These are phyloP conservation scores for Rugonectria rugulosa DNA, from an alignment of 2,329 filamentous ascomycete genomes.

Conservation along the genomic window DNA sequence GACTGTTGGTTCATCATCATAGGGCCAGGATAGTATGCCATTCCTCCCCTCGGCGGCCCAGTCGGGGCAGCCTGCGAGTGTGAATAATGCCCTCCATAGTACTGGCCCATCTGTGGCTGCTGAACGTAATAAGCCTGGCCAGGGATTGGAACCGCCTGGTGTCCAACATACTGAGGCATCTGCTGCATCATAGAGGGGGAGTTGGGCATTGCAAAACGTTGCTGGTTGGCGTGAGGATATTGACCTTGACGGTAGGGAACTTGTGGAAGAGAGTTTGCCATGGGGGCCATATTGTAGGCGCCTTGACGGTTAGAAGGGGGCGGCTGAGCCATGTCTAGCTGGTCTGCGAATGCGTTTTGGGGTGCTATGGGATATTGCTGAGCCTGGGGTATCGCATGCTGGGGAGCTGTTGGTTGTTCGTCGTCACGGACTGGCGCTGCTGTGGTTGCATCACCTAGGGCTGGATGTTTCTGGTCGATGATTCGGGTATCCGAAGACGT, in stretches of 20 bases:
- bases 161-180: conserved; percentile 51
- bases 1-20: conserved; percentile 53
- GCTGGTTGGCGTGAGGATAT: conserved; percentile 46
- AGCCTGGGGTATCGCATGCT: conserved; percentile 26
- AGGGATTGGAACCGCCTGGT: conserved; percentile 47
- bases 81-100: conserved; percentile 52
- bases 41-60: conserved; percentile 47
- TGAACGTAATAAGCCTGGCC: conserved; percentile 57
- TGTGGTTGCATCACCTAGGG: conserved; percentile 13
- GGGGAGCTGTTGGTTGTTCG: conserved; percentile 27
- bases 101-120: conserved; percentile 55
- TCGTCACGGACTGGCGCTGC: conserved; percentile 10
- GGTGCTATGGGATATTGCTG: conserved; percentile 41
- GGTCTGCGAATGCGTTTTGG: conserved; percentile 51
- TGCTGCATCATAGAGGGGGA: conserved; percentile 50
- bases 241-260: conserved; percentile 49
- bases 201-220: conserved; percentile 44
- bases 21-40: conserved; percentile 54
- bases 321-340: conserved; percentile 51
- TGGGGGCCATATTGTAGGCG: conserved; percentile 56
- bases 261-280: conserved; percentile 55
- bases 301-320: conserved; percentile 33
- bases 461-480: conserved; percentile 18
- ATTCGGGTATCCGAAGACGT: conserved; percentile 25
- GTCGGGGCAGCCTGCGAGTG: conserved; percentile 46